Base-by-base conservation (phyloP, 176 grass and related monocot genomes). In the Oryza rufipogon region DNA sequence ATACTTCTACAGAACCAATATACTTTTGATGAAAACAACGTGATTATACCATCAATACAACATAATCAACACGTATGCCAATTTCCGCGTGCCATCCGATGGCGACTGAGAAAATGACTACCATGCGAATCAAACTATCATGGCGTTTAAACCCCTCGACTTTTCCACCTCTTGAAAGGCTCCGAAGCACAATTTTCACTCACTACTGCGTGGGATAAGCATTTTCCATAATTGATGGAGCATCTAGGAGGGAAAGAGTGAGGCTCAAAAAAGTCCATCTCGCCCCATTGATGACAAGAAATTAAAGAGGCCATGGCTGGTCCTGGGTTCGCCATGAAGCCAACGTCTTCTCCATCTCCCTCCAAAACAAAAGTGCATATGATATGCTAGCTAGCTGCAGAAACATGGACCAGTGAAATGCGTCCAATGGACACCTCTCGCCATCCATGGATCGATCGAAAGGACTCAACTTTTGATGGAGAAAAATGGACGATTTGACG, bases 401-500 rank as follows among this genome's bases (percentile, higher is more conserved):
- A 25, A n/a, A 44, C 10, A 80, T 34, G 26, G 75, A 79, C 76
- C 54, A 34, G 42, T 73, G 66, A 32, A 32, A 71, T 85, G 47
- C 58, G 23, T 23, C 51, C 73, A 12, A 34, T 32, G 45, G 45
- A 25, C 22, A 19, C 23, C 71, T 45, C 70, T 47, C 42, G 23
- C 23, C 7, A 26, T 82, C 68, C 3, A 44, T 22, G 5, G 38
- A 19, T 39, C 10, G 30, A 17, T 39, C 16, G 30, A 12, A 45
- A n/a, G 34, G 68, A 86, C 84, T 73, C 58, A 56, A 80, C 77
- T 86, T 56, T 80, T 44, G 45, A 80, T 67, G 44, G 70, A 66
- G 30, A 67, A 30, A 71, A 74, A 67, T 49, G 30, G 32, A 23
- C 61, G 77, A 86, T 56, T 58, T 80, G 84, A 86, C 61, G 46